These are phyloP conservation scores for Ganoderma boninense DNA, from an alignment of 1,284 basidiomycete species.

Conservation along the genomic window DNA sequence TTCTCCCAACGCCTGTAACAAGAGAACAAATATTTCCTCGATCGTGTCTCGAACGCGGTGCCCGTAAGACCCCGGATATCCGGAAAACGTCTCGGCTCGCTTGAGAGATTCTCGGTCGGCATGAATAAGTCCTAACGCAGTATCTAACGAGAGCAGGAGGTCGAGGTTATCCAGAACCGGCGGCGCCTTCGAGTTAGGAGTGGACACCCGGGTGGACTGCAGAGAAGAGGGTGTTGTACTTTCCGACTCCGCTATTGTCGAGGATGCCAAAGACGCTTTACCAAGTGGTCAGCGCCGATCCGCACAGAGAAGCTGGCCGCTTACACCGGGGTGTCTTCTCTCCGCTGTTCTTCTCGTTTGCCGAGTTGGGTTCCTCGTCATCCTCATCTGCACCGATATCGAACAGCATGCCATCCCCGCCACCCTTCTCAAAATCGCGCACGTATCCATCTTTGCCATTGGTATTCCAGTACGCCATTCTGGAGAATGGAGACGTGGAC, in stretches of 20 bases:
- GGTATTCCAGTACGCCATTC: slow-evolving; percentile 29
- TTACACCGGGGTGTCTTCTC: slow-evolving; percentile 32
- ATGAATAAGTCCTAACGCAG: slow-evolving; percentile 92
- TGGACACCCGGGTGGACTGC: slow-evolving; percentile 33
- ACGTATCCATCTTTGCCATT: slow-evolving; percentile 46
- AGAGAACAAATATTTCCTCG: slow-evolving; percentile 90
- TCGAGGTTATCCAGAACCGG: slow-evolving; percentile 73
- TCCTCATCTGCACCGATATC: slow-evolving; percentile 68
- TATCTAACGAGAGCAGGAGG: slow-evolving; percentile 90
- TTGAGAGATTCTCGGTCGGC: slow-evolving; percentile 91
- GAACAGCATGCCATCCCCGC: slow-evolving; percentile 59
- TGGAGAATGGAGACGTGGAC: slow-evolving; percentile 29
- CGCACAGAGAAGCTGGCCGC: slow-evolving; percentile 2
- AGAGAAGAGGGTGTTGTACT: slow-evolving; percentile 30
- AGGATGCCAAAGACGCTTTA: slow-evolving; percentile 36
- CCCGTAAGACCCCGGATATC: slow-evolving; percentile 87
- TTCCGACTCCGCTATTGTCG: slow-evolving; percentile 23
- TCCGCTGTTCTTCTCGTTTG: slow-evolving; percentile 39
- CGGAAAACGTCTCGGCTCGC: slow-evolving; percentile 88
- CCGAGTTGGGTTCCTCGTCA: slow-evolving; percentile 51
- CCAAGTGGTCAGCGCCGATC: not conserved
- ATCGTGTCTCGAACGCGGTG: slow-evolving; percentile 87
- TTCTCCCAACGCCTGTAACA: slow-evolving; percentile 82
- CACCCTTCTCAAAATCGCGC: slow-evolving; percentile 52
- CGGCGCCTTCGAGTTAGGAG: slow-evolving; percentile 30